Evolutionary conservation across 257 asterid species (phyloP).

Genomic region (Cinchona pubescens): DNA sequence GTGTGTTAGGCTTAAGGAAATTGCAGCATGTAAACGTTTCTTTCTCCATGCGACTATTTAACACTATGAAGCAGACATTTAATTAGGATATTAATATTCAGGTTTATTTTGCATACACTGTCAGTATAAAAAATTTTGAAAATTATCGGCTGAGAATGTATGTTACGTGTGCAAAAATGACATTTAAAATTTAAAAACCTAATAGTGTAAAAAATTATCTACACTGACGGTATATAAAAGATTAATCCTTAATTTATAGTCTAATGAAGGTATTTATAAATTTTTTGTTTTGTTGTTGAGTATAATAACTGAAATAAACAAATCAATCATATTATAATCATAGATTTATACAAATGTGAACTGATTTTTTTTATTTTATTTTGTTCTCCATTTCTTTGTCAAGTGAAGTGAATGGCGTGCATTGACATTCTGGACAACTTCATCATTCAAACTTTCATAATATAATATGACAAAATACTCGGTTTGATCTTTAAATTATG

Average conservation of each 20-base stretch:
- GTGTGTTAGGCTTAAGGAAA: too few species aligned
- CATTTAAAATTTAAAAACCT: too few species aligned
- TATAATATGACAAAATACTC: background rate
- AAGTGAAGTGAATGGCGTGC: background rate
- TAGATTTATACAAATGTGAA: background rate
- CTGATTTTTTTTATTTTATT: background rate
- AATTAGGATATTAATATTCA: too few species aligned
- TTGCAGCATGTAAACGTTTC: too few species aligned
- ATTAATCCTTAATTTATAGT: too few species aligned
- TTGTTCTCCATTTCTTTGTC: background rate
- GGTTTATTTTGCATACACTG: too few species aligned
- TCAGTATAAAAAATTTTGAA: too few species aligned
- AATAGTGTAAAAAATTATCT: too few species aligned
- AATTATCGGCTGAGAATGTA: too few species aligned
- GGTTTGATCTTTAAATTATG: slow-evolving; percentile 1
- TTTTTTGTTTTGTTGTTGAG: background rate
- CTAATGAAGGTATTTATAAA: background rate
- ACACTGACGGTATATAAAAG: too few species aligned
- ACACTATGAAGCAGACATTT: background rate
- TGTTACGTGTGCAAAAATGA: too few species aligned
- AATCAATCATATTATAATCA: too few species aligned
- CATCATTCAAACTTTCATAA: background rate
- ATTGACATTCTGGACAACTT: slow-evolving; percentile 7
- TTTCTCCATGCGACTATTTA: background rate
- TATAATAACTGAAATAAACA: background rate